Conservation (phyloP, 1,284 basidiomycete species). For the Leccinum griseonigrum region DNA sequence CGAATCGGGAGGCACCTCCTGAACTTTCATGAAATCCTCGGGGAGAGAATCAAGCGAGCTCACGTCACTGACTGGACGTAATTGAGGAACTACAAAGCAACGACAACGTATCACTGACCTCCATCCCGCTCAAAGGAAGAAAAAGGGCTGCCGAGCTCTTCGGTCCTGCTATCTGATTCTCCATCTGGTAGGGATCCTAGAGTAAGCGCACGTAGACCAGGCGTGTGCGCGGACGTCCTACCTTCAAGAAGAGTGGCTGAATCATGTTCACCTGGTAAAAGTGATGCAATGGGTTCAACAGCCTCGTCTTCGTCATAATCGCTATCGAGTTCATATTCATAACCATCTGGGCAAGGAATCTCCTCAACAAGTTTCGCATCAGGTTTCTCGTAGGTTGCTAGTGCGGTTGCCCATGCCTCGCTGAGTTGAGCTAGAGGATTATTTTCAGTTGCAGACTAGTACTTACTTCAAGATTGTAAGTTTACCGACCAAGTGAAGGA, state of each 20-base stretch:
- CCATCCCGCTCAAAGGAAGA: conserved; percentile 11
- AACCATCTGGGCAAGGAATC: conserved; percentile 13
- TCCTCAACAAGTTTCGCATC: conserved; percentile 2
- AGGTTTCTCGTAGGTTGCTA: background rate
- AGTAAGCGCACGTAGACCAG: background rate
- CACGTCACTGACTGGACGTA: conserved; percentile 8
- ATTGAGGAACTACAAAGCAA: conserved; percentile 11
- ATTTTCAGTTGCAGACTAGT: conserved; percentile 3
- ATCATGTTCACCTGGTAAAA: background rate
- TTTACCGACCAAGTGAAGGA: conserved; percentile 11
- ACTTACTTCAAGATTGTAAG: background rate
- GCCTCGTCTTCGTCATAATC: conserved; percentile 22
- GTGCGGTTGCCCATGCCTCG: conserved; percentile 7
- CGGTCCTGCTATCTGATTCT: conserved; percentile 1
- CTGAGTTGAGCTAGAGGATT: conserved; percentile 8
- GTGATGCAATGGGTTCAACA: background rate
- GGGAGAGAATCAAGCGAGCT: background rate
- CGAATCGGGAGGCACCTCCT: background rate
- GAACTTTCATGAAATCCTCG: conserved; percentile 9
- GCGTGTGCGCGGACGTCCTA: background rate
- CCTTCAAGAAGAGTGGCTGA: conserved; percentile 2
- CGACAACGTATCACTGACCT: conserved; percentile 2
- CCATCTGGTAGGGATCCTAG: background rate
- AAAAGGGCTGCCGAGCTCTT: conserved; percentile 3
- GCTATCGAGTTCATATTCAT: conserved; percentile 28